Conservation (phyloP, 2,329 filamentous ascomycete species). For the Mariannaea sp. region DNA sequence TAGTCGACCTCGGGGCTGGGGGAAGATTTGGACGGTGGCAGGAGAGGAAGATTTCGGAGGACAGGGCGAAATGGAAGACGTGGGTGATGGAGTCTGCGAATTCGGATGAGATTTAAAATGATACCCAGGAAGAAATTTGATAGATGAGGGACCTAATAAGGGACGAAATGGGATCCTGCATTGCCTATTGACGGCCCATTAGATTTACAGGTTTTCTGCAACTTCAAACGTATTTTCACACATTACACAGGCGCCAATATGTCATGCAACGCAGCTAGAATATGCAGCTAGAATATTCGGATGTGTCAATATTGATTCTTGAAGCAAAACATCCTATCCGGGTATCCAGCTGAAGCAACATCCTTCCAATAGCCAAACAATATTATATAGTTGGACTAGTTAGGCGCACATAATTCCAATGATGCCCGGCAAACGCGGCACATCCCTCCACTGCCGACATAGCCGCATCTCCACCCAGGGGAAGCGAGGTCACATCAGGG, state of each 20-base stretch:
- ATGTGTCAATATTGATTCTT: background rate
- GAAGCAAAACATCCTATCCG: background rate
- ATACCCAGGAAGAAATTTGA: slow-evolving; percentile 12
- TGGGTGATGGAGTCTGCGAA: slow-evolving; percentile 20
- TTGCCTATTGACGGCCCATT: too few species aligned
- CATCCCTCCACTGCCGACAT: background rate
- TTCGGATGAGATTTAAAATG: slow-evolving; percentile 1
- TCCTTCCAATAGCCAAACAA: background rate
- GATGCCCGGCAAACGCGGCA: background rate
- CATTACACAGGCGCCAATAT: too few species aligned
- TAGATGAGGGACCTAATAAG: background rate
- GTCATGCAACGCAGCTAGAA: too few species aligned
- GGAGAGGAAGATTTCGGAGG: slow-evolving; percentile 20
- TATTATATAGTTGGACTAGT: background rate
- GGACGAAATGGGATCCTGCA: too few species aligned
- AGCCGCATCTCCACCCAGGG: too few species aligned
- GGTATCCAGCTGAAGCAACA: slow-evolving; percentile 8
- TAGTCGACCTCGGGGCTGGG: slow-evolving; percentile 56
- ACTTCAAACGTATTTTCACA: too few species aligned
- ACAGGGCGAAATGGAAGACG: slow-evolving; percentile 22
- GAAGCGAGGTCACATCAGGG: too few species aligned
- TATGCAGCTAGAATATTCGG: background rate
- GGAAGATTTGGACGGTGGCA: slow-evolving; percentile 36
- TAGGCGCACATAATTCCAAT: background rate
- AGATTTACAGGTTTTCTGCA: too few species aligned